Evolutionary conservation across 1,284 basidiomycete genomes (phyloP).

Genomic region (Cutaneotrichosporon cutaneum): DNA sequence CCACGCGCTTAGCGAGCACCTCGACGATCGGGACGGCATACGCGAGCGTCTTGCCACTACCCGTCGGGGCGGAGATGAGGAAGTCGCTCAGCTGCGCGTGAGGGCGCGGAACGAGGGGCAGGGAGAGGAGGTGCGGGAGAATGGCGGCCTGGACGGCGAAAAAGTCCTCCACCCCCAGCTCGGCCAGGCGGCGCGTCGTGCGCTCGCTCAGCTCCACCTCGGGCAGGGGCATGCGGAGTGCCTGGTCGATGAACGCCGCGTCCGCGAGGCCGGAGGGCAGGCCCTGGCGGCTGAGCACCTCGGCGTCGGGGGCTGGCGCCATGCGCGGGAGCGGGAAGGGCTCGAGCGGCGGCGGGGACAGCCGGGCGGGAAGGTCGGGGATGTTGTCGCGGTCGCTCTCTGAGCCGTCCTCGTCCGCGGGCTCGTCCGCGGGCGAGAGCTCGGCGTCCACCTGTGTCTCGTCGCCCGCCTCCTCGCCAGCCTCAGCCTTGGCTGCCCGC

Average conservation of each 20-base stretch:
- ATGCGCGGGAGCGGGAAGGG: conserved; percentile 68
- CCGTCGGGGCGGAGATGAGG: conserved; percentile 96
- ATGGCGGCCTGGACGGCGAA: conserved; percentile 63
- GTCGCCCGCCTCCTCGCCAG: conserved; percentile 24
- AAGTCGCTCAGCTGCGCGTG: conserved; percentile 74
- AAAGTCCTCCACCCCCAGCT: conserved; percentile 74
- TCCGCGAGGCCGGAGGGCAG: conserved; percentile 70
- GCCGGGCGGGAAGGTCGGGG: conserved; percentile 24
- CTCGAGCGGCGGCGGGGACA: conserved; percentile 45
- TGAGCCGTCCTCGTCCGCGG: conserved; percentile 10
- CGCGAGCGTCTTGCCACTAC: conserved; percentile 93
- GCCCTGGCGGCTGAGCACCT: conserved; percentile 69
- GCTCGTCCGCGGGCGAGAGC: conserved; percentile 5
- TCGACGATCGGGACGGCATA: conserved; percentile 92
- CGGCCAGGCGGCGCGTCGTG: conserved; percentile 64
- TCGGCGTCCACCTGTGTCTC: conserved; percentile 19
- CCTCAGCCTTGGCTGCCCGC: conserved; percentile 14
- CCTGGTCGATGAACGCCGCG: conserved; percentile 69
- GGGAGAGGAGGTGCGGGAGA: conserved; percentile 40
- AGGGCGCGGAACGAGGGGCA: conserved; percentile 61
- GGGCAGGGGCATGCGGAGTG: conserved; percentile 57
- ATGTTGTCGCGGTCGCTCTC: conserved; percentile 18
- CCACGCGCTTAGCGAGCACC: conserved; percentile 68
- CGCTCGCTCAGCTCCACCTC: conserved; percentile 60
- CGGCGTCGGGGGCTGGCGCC: conserved; percentile 69